These are phyloP conservation scores for Micromonas commoda DNA, from an alignment of 139 green algal species.

Conservation along the genomic window DNA sequence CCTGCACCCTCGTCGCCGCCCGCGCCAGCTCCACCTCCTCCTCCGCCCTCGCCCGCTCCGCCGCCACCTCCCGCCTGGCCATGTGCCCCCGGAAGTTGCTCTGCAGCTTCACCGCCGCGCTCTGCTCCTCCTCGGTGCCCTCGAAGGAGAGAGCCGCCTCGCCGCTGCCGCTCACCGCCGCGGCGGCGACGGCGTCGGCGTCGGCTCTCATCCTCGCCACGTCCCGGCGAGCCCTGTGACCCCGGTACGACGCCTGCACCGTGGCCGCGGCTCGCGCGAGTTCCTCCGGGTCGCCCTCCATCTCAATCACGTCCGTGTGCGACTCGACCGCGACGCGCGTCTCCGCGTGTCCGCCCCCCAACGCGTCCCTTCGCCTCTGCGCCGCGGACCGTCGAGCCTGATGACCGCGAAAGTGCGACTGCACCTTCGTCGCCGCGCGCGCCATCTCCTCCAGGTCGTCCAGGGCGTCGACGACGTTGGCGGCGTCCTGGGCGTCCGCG, in stretches of 20 bases:
- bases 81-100: constrained; percentile 10
- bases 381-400: too few relatives aligned
- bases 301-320: constrained; percentile 16
- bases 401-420: constrained; percentile 57
- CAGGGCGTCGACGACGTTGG: not conserved
- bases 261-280: not conserved
- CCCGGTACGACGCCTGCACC: constrained; percentile 11
- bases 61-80: constrained; percentile 12
- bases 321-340: not conserved
- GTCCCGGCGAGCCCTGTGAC: constrained; percentile 4
- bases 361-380: too few relatives aligned
- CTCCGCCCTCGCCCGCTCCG: constrained; percentile 18
- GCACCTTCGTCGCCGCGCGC: constrained; percentile 52
- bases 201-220: not conserved
- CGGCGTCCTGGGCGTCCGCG: not conserved
- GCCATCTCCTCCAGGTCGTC: constrained; percentile 25
- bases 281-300: constrained; percentile 13
- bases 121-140: constrained; percentile 17
- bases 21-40: too few relatives aligned
- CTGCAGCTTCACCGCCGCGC: constrained; percentile 28
- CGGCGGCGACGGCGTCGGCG: not conserved
- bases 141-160: not conserved
- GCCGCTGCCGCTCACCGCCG: not conserved
- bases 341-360: not conserved
- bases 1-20: constrained; percentile 23